Evolutionary conservation across 1,284 basidiomycete species (phyloP).

Genomic region (Volvariella volvacea): DNA sequence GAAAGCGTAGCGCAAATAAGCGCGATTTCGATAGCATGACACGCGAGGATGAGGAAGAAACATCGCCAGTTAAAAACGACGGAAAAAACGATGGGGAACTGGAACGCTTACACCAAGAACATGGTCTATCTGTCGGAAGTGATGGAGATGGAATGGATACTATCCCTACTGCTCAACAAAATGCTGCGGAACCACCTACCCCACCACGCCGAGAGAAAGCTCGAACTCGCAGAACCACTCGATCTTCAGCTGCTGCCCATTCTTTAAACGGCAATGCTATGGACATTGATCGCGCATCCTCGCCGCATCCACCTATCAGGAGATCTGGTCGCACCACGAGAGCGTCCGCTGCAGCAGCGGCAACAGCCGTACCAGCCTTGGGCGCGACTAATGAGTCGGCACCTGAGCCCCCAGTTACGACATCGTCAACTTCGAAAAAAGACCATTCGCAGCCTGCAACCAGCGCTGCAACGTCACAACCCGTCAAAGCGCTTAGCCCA

Average conservation of each 20-base stretch:
- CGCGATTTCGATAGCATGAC: not conserved
- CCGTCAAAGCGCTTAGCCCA: too few relatives aligned
- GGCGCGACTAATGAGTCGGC: too few relatives aligned
- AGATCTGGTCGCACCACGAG: not conserved
- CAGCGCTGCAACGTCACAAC: too few relatives aligned
- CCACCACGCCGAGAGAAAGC: not conserved
- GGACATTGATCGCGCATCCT: too few relatives aligned
- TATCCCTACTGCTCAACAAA: not conserved
- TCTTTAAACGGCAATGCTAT: too few relatives aligned
- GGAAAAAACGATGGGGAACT: too few relatives aligned
- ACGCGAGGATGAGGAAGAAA: not conserved
- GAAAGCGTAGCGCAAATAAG: not conserved
- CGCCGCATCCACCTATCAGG: not conserved
- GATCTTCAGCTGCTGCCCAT: not conserved
- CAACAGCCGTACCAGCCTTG: not conserved
- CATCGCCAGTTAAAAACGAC: not conserved
- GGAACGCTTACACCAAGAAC: not conserved
- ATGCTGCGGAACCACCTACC: not conserved
- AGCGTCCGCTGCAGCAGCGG: not conserved
- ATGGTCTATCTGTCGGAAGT: not conserved
- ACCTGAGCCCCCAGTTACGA: too few relatives aligned
- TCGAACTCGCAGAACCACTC: not conserved
- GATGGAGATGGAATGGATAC: not conserved
- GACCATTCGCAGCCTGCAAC: too few relatives aligned
- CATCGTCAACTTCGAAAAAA: too few relatives aligned